These are phyloP conservation scores for Peronosclerospora sorghi DNA, from an alignment of 352 stramenopile genomes.

Conservation along the genomic window DNA sequence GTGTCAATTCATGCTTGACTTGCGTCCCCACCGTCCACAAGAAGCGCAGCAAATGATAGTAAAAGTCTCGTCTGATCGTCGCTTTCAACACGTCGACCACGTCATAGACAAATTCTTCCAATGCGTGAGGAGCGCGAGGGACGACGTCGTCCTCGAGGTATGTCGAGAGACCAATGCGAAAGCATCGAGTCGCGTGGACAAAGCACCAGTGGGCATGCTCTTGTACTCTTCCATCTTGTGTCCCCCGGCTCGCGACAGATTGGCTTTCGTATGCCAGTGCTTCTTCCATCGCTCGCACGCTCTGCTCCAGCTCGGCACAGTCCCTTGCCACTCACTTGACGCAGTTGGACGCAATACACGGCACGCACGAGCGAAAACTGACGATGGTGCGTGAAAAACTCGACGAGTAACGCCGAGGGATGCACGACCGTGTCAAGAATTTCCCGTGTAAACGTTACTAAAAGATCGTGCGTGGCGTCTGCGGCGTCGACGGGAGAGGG, in stretches of 20 bases:
- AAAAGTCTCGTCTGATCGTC: constrained; percentile 44
- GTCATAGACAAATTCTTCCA: constrained; percentile 58
- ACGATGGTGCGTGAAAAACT: constrained; percentile 54
- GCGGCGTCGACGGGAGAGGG: too few species aligned
- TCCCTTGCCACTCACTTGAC: too few species aligned
- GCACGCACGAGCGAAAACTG: constrained; percentile 55
- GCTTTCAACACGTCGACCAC: constrained; percentile 55
- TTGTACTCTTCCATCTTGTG: constrained; percentile 20
- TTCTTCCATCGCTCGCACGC: too few species aligned
- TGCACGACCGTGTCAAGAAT: constrained; percentile 46
- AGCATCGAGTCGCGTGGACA: constrained; percentile 60
- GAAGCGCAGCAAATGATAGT: constrained; percentile 45
- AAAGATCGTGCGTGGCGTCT: constrained; percentile 42
- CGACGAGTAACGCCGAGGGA: constrained; percentile 40
- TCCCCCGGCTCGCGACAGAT: constrained; percentile 14
- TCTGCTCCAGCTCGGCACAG: too few species aligned
- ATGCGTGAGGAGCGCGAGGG: neutral
- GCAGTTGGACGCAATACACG: constrained; percentile 27
- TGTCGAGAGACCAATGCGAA: constrained; percentile 54
- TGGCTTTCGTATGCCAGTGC: too few species aligned
- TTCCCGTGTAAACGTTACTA: constrained; percentile 43
- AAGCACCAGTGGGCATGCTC: constrained; percentile 46
- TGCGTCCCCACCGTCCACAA: constrained; percentile 58
- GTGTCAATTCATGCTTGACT: constrained; percentile 23
- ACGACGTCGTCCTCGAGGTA: constrained; percentile 26